Evolutionary conservation across 805 yeast species (phyloP), one percentile per base, ranked within the genome.

Genomic region (Komagataella ulmi): DNA sequence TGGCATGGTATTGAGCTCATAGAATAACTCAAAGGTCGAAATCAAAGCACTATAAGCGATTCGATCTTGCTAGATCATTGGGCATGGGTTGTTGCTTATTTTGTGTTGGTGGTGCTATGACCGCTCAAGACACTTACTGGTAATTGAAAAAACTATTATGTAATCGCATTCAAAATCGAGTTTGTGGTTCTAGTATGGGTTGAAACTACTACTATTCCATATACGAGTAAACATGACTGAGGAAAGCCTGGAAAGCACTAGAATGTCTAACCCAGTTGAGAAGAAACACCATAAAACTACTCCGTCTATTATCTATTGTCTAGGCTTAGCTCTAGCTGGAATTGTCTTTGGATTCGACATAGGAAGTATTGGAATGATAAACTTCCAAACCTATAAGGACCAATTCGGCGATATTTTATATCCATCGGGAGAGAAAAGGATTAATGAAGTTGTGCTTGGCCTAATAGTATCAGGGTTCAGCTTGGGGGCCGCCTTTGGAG

Each of bases 271-370:
- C 4, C n/a, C 5, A 14, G 14, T 6, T 30, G 14, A 30, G 14
- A 5, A 30, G 3, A 30, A 30, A 30, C 40, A 14, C 40, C 40
- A 30, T 3, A 30, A 14, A 3, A 30, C 12, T 30, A 30, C 40
- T 8, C 40, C 40, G 40, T 30, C 40, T 30, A 30, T 30, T 1
- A 7, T 51, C 3, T 67, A 55, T 54, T 56, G 66, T 3, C 40
- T 59, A 3, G 54, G 58, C 5, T 62, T 67, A 21, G 59, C 67
- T 6, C 48, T 61, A 3, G 65, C 68, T 8, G 72, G 71, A 2
- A 55, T 68, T 6, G 51, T 65, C 0, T 67, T 65, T 50, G 72
- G 72, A 1, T 65, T 60, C 53, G 72, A 68, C 56, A 65, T 67
- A 36, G 72, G 72, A 1, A 64, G 64, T 1, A 57, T 68, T 48